Base-by-base conservation (phyloP, 176 grass and related monocot genomes). In the Oryza brachyantha region DNA sequence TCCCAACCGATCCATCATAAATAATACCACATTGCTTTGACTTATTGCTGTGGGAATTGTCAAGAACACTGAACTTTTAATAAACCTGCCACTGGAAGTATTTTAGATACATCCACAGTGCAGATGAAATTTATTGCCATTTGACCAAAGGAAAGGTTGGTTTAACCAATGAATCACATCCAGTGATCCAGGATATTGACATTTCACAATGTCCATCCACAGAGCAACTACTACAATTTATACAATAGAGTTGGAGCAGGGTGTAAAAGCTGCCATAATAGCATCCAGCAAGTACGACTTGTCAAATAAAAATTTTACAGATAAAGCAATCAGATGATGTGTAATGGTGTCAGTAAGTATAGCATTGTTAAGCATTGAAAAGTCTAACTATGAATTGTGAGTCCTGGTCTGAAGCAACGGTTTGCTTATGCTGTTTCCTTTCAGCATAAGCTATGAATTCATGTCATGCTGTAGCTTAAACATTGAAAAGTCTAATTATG, bases 31-130 rank as follows among this genome's bases (percentile, higher is more conserved):
- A 77, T 79, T 17, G 2, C 45, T 77, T 84, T 77, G 81, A 89
- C 77, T 84, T 85, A 66, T 72, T 24, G 72, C 71, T 76, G 58
- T n/a, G 62, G 24, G 77, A 85, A 81, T 72, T 85, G 72, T 89
- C 82, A 89, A 59, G 29, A 84, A 84, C 38, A 81, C 66, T 77
- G 37, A 81, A 77, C 57, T 70, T 81, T 81, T 59, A 89, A 89
- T 66, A 81, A 76, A 81, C 64, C 71, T 76, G 42, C 22, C 55
- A 35, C 0, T 65, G 38, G 72, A 69, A 69, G 69, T 71, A 36
- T 72, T 66, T 79, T 52, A 71, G 29, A 81, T 61, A 84, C 64
- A 89, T 81, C 72, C 37, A 81, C 21, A 71, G 34, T 13, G 17
- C 37, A 85, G 57, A 64, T 38, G 43, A 25, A 45, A 89, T 48